Percentiles rank a stretch among this genome's conserved stretches.
These are phyloP conservation scores for Chlorella ohadii DNA, from an alignment of 139 green algal species.

Conservation along the genomic window DNA sequence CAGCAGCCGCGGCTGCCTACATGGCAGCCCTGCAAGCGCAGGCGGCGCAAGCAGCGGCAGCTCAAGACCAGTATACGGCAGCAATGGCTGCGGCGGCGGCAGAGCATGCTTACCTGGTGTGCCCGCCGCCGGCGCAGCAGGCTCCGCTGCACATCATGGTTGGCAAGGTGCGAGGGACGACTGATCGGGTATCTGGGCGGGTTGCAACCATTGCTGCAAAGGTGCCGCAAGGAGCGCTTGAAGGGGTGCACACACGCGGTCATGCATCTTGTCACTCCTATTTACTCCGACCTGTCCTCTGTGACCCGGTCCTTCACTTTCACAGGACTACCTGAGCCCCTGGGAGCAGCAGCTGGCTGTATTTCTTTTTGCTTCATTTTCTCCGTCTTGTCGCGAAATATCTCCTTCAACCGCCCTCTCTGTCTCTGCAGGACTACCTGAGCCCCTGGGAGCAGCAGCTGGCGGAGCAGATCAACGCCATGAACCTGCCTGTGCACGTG, in stretches of 20 bases:
- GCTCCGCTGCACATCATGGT: conserved; percentile 31
- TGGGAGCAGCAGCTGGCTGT: conserved; percentile 37
- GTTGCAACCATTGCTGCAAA: too few relatives aligned
- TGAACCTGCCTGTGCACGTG: conserved; percentile 39
- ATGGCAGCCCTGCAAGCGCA: neutral
- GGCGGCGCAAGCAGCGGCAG: neutral
- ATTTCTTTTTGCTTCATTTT: too few relatives aligned
- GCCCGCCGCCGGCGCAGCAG: neutral
- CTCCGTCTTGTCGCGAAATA: too few relatives aligned
- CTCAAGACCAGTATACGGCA: neutral
- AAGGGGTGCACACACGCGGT: too few relatives aligned
- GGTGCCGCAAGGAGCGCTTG: too few relatives aligned
- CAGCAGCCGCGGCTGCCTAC: neutral
- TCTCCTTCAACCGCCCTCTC: neutral
- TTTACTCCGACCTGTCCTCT: too few relatives aligned
- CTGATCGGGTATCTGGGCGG: too few relatives aligned
- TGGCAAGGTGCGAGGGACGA: neutral
- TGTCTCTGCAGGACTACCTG: conserved; percentile 34
- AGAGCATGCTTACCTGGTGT: neutral
- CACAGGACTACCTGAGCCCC: conserved; percentile 44
- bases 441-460: conserved; percentile 36
- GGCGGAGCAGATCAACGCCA: conserved; percentile 35
- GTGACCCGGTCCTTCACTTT: too few relatives aligned
- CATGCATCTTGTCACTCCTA: too few relatives aligned
- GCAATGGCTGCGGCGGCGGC: neutral